A percentile compares a stretch with the other conserved stretches of the same genome.
Evolutionary conservation across 2,329 filamentous ascomycete genomes (phyloP).

Genomic region (Zopfia rhizophila): DNA sequence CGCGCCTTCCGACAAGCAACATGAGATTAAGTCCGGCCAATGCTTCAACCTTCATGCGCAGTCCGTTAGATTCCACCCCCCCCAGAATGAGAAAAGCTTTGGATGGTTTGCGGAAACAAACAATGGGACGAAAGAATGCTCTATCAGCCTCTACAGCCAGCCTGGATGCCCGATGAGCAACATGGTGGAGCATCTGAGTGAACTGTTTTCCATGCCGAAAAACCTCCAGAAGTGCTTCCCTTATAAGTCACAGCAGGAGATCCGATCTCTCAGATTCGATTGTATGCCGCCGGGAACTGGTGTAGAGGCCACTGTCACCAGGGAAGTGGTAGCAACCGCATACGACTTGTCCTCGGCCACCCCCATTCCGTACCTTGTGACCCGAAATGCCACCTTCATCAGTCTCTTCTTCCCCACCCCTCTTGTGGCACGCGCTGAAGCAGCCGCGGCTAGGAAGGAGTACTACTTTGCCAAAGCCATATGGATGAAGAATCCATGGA

Average conservation of each 20-base stretch:
- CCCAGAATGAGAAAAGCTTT: conserved; percentile 15
- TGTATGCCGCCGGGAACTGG: no score
- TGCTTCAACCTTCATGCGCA: conserved; percentile 27
- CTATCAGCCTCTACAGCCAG: conserved; percentile 22
- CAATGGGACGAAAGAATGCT: conserved; percentile 19
- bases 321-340: no score
- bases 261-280: conserved; percentile 27
- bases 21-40: conserved; percentile 28
- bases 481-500: conserved; percentile 43
- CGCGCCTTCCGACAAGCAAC: conserved; percentile 15
- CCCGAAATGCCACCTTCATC: conserved; percentile 6
- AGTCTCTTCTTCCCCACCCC: conserved; percentile 1
- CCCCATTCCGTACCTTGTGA: no score
- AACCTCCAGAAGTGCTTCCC: conserved; percentile 17
- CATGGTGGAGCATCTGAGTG: not conserved
- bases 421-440: not conserved
- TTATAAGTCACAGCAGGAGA: not conserved
- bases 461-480: conserved; percentile 16
- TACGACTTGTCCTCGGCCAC: no score
- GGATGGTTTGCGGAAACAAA: conserved; percentile 31
- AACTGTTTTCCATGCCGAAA: conserved; percentile 13
- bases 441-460: conserved; percentile 1
- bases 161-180: conserved; percentile 23
- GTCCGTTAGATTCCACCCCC: conserved; percentile 28
- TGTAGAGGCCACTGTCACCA: no score